phyloP scores from a whole-genome alignment of 371 early-diverging fungal genomes.

The Apophysomyces elegans region DNA sequence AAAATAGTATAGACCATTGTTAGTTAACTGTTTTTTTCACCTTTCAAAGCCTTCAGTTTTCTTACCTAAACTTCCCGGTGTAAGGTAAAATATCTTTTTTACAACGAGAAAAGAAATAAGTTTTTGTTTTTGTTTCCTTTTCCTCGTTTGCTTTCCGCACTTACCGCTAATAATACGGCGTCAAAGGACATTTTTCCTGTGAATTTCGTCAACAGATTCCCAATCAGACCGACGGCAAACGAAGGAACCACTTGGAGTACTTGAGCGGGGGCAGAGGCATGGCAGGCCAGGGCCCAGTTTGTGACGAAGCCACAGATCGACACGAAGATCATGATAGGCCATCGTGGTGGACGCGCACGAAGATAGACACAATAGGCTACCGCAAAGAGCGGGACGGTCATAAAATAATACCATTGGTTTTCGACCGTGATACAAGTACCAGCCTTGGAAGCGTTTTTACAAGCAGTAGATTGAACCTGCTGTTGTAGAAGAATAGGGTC shows the following conservation, averaged over 20 bases:
- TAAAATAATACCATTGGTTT: slow-evolving; percentile 39
- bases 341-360: slow-evolving; percentile 38
- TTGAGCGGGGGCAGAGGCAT: slow-evolving; percentile 52
- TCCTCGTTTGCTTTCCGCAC: slow-evolving; percentile 9
- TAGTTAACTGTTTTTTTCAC: background rate
- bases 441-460: slow-evolving; percentile 27
- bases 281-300: slow-evolving; percentile 40
- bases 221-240: slow-evolving; percentile 54
- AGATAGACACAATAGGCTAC: slow-evolving; percentile 46
- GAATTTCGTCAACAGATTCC: slow-evolving; percentile 52
- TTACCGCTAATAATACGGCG: slow-evolving; percentile 56
- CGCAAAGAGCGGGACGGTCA: slow-evolving; percentile 51
- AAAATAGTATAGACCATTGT: background rate
- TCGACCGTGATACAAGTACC: slow-evolving; percentile 30
- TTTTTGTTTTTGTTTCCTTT: background rate
- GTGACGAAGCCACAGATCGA: slow-evolving; percentile 38
- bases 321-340: slow-evolving; percentile 43
- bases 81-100: slow-evolving; percentile 47
- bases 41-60: background rate
- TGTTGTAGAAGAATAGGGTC: slow-evolving; percentile 20
- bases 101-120: background rate
- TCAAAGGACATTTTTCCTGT: slow-evolving; percentile 61
- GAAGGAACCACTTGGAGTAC: slow-evolving; percentile 53
- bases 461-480: slow-evolving; percentile 21
- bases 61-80: slow-evolving; percentile 62